Base-by-base conservation (phyloP, 2,329 filamentous ascomycete species). In the Metarhizium humberi region DNA sequence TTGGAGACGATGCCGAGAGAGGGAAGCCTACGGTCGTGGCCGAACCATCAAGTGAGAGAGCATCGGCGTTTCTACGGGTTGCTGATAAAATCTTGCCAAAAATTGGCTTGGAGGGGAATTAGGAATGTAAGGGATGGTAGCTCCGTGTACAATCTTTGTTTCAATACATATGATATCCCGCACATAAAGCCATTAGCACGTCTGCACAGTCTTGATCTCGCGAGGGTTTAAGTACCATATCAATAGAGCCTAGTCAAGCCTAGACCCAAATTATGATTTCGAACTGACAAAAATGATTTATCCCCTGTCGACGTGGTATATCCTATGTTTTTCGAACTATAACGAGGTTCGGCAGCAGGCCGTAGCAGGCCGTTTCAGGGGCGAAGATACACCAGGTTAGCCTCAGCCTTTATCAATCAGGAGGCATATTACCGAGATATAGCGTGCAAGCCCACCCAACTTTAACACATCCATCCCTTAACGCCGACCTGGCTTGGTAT, bases 1-100 rank as follows among this genome's bases (percentile, higher is more conserved):
- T 97, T 25, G 95, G 91, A 57, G 87, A 90, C 55, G 90, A 96
- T 70, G 90, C 89, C 1, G 90, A 96, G 69, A 76, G 80, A 20
- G 94, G 94, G 1, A 90, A 87, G 69, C 94, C 94, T 4, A 96
- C 92, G 1, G 88, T 97, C 0, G 90, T 96, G 2, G 82, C 90
- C 1, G 90, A 95, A 69, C 90, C 92, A 7, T 78, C 84, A 1
- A 91, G 90, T 62, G 78, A 81, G 36, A 82, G 89, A 61, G 86
- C 88, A 0, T 73, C 77, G 53, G 83, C 85, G 1, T 99, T 96
- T 67, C 71, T 86, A 56, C 74, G 77, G 18, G 85, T 96, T 66
- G 89, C 89, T 1, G 74, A 78, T 55, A 69, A 72, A 30, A 73
- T 87, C 34, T 73, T 68, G 14, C 64, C 60, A 1, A 80, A 76